phyloP scores from a whole-genome alignment of 2,329 filamentous ascomycete species.

The Capronia americana region DNA sequence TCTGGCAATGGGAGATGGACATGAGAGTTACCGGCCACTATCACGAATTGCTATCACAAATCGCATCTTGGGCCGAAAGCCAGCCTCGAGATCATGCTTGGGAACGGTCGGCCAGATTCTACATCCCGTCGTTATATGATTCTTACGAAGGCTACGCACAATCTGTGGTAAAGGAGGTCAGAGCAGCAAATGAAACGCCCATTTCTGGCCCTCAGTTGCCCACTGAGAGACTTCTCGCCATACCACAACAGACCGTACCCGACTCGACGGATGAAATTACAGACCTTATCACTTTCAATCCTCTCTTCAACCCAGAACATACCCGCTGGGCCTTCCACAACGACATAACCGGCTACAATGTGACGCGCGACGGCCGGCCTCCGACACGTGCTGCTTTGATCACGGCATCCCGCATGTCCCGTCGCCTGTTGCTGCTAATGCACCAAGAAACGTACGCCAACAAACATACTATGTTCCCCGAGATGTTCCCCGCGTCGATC shows the following conservation, averaged over 20 bases:
- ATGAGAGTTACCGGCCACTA: conserved; percentile 69
- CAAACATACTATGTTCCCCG: conserved; percentile 75
- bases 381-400: conserved; percentile 75
- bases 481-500: conserved; percentile 77
- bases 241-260: conserved; percentile 29
- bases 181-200: conserved; percentile 20
- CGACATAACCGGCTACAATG: conserved; percentile 73
- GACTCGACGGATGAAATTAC: conserved; percentile 62
- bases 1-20: conserved; percentile 76
- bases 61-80: conserved; percentile 69
- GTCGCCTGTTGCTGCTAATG: conserved; percentile 72
- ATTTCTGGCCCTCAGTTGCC: conserved; percentile 37
- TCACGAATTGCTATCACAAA: conserved; percentile 74
- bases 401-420: conserved; percentile 71
- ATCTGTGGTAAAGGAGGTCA: conserved; percentile 27
- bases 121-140: conserved; percentile 62
- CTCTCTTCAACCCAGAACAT: conserved; percentile 72
- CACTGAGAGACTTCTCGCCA: conserved; percentile 26
- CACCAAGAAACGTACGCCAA: conserved; percentile 73
- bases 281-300: conserved; percentile 78
- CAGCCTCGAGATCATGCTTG: conserved; percentile 76
- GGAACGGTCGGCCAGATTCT: conserved; percentile 79
- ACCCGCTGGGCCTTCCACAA: conserved; percentile 76
- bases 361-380: conserved; percentile 55
- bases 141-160: conserved; percentile 32